phyloP scores from a whole-genome alignment of 768 basidiomycete species.

The Macrolepiota dolichaula region DNA sequence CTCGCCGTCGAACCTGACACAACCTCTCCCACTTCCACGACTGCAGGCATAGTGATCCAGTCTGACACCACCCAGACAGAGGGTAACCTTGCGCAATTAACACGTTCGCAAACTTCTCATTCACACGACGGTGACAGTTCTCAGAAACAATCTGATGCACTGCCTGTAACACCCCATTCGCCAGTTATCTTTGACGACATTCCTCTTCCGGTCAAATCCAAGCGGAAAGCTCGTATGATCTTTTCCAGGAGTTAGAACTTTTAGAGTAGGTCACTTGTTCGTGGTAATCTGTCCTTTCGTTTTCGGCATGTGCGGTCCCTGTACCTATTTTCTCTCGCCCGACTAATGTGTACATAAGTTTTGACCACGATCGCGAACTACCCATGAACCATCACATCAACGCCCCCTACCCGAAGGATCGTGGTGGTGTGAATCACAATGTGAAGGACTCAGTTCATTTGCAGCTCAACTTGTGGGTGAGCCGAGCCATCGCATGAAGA shows the following conservation, averaged over 20 bases:
- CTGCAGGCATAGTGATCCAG: not conserved
- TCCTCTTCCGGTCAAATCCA: slow-evolving; percentile 10
- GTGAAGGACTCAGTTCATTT: not conserved
- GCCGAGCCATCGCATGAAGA: not conserved
- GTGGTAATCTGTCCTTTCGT: not conserved
- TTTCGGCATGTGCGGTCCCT: not conserved
- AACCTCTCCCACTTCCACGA: not conserved
- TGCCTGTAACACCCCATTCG: not conserved
- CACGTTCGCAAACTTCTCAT: not conserved
- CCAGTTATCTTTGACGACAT: slow-evolving; percentile 7
- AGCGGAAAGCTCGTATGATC: slow-evolving; percentile 8
- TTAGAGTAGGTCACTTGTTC: not conserved
- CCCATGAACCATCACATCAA: not conserved
- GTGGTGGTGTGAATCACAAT: not conserved
- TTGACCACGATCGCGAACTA: not conserved
- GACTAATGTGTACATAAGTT: not conserved
- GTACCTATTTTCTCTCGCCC: not conserved
- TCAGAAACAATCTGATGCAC: not conserved
- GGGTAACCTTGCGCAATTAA: not conserved
- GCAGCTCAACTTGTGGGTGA: not conserved
- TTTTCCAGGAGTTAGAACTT: slow-evolving; percentile 4
- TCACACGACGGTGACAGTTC: not conserved
- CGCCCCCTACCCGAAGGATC: not conserved
- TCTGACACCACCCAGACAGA: not conserved
- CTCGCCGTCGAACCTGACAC: slow-evolving; percentile 6